Evolutionary conservation across 805 yeast species (phyloP).

Genomic region (Huiozyma naganishii): DNA sequence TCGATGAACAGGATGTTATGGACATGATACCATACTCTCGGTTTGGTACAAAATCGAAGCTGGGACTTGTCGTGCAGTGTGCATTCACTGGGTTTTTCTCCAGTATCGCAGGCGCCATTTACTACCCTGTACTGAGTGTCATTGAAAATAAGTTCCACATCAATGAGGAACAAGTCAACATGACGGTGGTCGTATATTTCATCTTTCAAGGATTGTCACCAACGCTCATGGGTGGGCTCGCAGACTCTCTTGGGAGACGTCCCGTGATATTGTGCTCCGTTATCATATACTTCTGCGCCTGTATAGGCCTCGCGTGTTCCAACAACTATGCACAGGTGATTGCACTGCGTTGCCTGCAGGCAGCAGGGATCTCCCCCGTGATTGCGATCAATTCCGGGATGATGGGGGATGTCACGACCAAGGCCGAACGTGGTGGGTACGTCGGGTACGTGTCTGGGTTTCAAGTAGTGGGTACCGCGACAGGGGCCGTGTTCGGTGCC

Average conservation of each 20-base stretch:
- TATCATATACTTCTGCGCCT: slow-evolving; percentile 45
- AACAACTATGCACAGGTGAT: slow-evolving; percentile 50
- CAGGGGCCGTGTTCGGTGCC: slow-evolving; percentile 64
- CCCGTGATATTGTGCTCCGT: slow-evolving; percentile 51
- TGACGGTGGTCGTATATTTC: slow-evolving; percentile 68
- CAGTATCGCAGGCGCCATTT: slow-evolving; percentile 63
- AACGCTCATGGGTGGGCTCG: slow-evolving; percentile 53
- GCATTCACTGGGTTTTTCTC: slow-evolving; percentile 52
- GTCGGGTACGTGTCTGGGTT: slow-evolving; percentile 58
- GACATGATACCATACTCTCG: slow-evolving; percentile 34
- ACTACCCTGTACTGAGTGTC: slow-evolving; percentile 63
- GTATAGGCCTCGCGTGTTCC: slow-evolving; percentile 54
- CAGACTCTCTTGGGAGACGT: slow-evolving; percentile 65
- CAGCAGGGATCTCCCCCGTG: slow-evolving; percentile 66
- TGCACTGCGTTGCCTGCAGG: slow-evolving; percentile 63
- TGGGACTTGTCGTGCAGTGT: slow-evolving; percentile 30
- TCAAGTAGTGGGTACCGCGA: slow-evolving; percentile 60
- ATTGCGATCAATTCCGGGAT: slow-evolving; percentile 61
- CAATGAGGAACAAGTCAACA: slow-evolving; percentile 46
- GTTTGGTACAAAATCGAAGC: slow-evolving; percentile 32
- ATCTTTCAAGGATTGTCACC: slow-evolving; percentile 73
- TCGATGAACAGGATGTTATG: slow-evolving; percentile 4
- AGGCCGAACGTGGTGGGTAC: slow-evolving; percentile 57
- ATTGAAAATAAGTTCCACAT: slow-evolving; percentile 46
- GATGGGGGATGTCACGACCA: slow-evolving; percentile 61